Evolutionary conservation across 257 asterid species (phyloP).

Genomic region (Vinca minor): DNA sequence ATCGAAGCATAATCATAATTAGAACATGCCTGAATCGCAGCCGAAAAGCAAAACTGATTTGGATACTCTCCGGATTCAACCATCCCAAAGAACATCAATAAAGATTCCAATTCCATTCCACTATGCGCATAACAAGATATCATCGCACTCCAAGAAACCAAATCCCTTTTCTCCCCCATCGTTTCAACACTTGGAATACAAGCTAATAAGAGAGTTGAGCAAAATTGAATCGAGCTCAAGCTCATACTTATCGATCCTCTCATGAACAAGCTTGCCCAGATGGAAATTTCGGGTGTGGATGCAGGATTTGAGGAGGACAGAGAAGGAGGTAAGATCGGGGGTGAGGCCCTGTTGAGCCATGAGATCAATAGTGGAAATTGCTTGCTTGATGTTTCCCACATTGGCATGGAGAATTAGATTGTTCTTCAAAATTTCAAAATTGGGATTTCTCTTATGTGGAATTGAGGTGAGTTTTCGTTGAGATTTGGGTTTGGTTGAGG

Average conservation of each 20-base stretch:
- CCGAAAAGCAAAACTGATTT: conserved; percentile 74
- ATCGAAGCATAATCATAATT: conserved; percentile 31
- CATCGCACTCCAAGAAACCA: conserved; percentile 93
- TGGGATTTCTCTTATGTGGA: conserved; percentile 19
- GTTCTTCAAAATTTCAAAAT: conserved; percentile 51
- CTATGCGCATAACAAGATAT: conserved; percentile 66
- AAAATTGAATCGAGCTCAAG: conserved; percentile 48
- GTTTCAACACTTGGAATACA: conserved; percentile 54
- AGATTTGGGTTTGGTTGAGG: conserved; percentile 26
- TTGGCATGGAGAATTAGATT: conserved; percentile 50
- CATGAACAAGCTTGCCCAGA: conserved; percentile 48
- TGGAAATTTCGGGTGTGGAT: conserved; percentile 60
- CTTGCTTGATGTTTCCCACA: conserved; percentile 52
- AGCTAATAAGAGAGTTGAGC: conserved; percentile 72
- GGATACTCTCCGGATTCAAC: conserved; percentile 58
- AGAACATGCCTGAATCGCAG: conserved; percentile 64
- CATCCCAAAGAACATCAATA: conserved; percentile 52
- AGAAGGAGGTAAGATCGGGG: conserved; percentile 68
- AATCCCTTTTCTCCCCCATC: conserved; percentile 55
- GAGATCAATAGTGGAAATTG: conserved; percentile 64
- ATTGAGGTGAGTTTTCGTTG: conserved; percentile 24
- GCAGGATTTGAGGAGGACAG: conserved; percentile 86
- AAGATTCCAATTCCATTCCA: conserved; percentile 39
- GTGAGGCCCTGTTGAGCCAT: conserved; percentile 42
- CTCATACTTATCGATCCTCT: conserved; percentile 35